These are phyloP conservation scores for Candolleomyces aberdarensis DNA, from an alignment of 768 basidiomycete species.

Conservation along the genomic window DNA sequence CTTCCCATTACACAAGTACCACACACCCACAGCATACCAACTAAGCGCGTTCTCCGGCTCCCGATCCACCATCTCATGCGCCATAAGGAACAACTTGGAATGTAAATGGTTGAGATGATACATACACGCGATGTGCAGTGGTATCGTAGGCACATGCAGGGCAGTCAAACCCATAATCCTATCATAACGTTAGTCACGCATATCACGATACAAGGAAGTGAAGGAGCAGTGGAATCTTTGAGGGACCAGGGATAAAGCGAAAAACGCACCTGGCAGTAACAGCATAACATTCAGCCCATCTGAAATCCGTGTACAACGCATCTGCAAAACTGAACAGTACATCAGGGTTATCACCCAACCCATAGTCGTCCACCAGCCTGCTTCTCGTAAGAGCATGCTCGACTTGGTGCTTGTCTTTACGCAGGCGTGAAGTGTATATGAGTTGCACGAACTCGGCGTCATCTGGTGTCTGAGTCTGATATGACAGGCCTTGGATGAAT, in stretches of 20 bases:
- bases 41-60: conserved; percentile 92
- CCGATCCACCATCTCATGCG: conserved; percentile 92
- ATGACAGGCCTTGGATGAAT: conserved; percentile 83
- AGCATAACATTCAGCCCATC: conserved; percentile 92
- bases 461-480: conserved; percentile 77
- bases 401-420: conserved; percentile 82
- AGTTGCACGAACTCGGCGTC: conserved; percentile 90
- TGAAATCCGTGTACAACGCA: conserved; percentile 80
- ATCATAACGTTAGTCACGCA: not conserved
- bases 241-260: not conserved
- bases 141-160: conserved; percentile 86
- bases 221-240: no score
- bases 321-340: conserved; percentile 90
- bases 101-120: conserved; percentile 90
- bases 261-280: conserved; percentile 71
- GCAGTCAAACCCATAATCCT: conserved; percentile 87
- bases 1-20: conserved; percentile 86
- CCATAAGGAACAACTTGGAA: conserved; percentile 91
- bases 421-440: conserved; percentile 87
- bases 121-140: conserved; percentile 97
- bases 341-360: conserved; percentile 88
- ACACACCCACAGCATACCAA: conserved; percentile 98
- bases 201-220: not conserved
- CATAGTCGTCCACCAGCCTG: conserved; percentile 79
- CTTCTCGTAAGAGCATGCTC: conserved; percentile 82